These are phyloP conservation scores for Chrysanthemum makinoi DNA, from an alignment of 129 eudicot species.

Conservation along the genomic window DNA sequence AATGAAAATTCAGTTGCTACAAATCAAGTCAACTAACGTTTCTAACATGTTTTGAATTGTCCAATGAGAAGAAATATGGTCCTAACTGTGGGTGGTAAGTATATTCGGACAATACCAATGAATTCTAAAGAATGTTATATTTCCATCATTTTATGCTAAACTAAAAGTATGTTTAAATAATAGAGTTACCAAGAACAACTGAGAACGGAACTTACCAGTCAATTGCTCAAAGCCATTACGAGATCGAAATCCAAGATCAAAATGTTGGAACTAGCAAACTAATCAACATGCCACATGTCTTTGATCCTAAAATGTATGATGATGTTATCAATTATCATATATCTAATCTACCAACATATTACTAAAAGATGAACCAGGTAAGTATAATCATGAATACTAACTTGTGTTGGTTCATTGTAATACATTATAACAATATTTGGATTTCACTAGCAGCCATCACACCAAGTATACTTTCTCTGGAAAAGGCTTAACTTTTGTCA, in stretches of 20 bases:
- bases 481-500: conserved; percentile 11
- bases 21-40: not conserved
- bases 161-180: not conserved
- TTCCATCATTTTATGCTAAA: not conserved
- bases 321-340: conserved; percentile 11
- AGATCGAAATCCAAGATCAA: not conserved
- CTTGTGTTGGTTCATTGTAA: not conserved
- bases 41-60: not conserved
- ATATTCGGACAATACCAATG: not conserved
- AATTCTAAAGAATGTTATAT: not conserved
- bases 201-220: not conserved
- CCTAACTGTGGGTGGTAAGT: not conserved
- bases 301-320: not conserved
- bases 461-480: not conserved
- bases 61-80: not conserved
- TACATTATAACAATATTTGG: not conserved
- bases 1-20: not conserved
- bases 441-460: not conserved
- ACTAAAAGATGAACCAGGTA: not conserved
- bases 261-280: conserved; percentile 20
- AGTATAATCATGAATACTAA: not conserved
- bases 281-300: not conserved
- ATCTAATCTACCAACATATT: not conserved
- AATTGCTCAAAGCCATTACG: not conserved
- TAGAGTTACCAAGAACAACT: not conserved